Evolutionary conservation across 1,139 yeast genomes (phyloP).

Genomic region (Geotrichum candidum): DNA sequence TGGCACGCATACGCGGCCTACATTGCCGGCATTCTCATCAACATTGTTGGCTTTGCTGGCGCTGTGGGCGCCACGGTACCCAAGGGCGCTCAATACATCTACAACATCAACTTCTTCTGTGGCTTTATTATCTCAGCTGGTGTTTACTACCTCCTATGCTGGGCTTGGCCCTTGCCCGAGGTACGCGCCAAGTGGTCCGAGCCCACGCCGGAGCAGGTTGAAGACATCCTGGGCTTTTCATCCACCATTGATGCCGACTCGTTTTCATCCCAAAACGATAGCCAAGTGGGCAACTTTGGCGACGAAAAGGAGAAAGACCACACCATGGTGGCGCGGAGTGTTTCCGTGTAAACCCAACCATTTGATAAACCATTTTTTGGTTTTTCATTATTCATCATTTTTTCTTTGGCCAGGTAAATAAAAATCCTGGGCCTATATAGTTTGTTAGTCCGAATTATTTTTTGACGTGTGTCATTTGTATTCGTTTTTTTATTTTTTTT

Average conservation of each 20-base stretch:
- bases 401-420: too few relatives aligned
- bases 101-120: constrained; percentile 65
- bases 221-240: constrained; percentile 17
- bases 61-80: constrained; percentile 70
- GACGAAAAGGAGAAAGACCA: neutral
- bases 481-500: too few relatives aligned
- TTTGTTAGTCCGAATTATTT: too few relatives aligned
- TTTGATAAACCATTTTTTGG: too few relatives aligned
- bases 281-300: neutral
- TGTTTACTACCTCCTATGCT: constrained; percentile 47
- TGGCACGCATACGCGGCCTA: constrained; percentile 53
- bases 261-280: neutral
- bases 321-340: neutral
- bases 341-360: too few relatives aligned
- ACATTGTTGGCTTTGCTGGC: constrained; percentile 84
- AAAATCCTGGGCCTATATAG: too few relatives aligned
- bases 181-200: constrained; percentile 57
- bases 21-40: constrained; percentile 53
- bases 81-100: constrained; percentile 67
- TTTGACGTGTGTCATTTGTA: too few relatives aligned
- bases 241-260: neutral
- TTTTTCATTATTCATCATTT: too few relatives aligned
- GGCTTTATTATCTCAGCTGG: constrained; percentile 60
- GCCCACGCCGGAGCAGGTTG: constrained; percentile 49
- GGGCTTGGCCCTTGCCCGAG: constrained; percentile 56